Evolutionary conservation across 495 filamentous ascomycete species (phyloP).

Genomic region (Aspergillus saccharolyticus): DNA sequence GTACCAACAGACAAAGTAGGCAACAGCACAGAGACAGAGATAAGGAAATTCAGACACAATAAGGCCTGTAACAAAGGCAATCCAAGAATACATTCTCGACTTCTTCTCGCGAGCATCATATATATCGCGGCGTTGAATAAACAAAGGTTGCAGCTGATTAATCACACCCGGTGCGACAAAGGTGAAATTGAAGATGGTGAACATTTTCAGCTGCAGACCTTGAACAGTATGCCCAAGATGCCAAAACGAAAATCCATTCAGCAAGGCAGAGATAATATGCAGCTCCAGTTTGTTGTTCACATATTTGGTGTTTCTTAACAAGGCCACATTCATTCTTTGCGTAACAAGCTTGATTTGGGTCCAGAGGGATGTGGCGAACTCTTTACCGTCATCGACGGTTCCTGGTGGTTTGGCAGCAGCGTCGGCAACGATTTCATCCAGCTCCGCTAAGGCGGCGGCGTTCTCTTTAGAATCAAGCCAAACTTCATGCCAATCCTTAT

Average conservation of each 20-base stretch:
- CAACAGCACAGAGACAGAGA: slow-evolving; percentile 42
- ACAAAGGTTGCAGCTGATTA: slow-evolving; percentile 49
- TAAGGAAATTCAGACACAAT: slow-evolving; percentile 51
- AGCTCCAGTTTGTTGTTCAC: slow-evolving; percentile 55
- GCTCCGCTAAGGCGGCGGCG: slow-evolving; percentile 41
- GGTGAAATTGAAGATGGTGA: slow-evolving; percentile 48
- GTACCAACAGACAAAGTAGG: slow-evolving; percentile 51
- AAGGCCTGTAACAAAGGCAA: slow-evolving; percentile 45
- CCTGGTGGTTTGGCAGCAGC: no score
- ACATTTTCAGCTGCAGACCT: slow-evolving; percentile 31
- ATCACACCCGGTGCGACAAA: slow-evolving; percentile 47
- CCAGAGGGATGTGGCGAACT: slow-evolving; percentile 55
- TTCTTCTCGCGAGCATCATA: slow-evolving; percentile 51
- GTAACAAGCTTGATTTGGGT: slow-evolving; percentile 54
- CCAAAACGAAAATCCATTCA: slow-evolving; percentile 43
- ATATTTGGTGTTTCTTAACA: slow-evolving; percentile 61
- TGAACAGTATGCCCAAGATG: slow-evolving; percentile 27
- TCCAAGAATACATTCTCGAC: slow-evolving; percentile 51
- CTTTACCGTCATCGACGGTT: no score
- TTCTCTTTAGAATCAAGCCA: slow-evolving; percentile 56
- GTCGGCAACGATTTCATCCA: slow-evolving; percentile 49
- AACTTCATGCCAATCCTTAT: slow-evolving; percentile 59
- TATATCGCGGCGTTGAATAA: slow-evolving; percentile 49
- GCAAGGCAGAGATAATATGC: slow-evolving; percentile 31
- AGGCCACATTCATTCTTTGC: slow-evolving; percentile 51